Percentiles rank a stretch among this genome's conserved stretches.
Conservation (phyloP, 768 basidiomycete genomes). For the Phlegmacium glaucopus region DNA sequence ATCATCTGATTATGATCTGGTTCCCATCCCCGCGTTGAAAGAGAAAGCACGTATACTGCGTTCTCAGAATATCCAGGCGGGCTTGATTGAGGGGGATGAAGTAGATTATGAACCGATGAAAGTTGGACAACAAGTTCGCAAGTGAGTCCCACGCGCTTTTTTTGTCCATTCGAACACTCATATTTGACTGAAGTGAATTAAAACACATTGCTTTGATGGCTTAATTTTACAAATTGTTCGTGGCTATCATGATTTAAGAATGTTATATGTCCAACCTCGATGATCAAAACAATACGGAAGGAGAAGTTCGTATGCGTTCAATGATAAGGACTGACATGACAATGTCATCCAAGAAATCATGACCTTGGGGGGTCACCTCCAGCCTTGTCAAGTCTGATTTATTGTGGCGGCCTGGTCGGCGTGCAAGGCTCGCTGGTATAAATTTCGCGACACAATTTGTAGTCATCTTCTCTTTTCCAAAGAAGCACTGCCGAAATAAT, state of each 20-base stretch:
- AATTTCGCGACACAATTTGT: slow-evolving; percentile 36
- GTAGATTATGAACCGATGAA: slow-evolving; percentile 67
- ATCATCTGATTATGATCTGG: slow-evolving; percentile 79
- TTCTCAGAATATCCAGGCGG: slow-evolving; percentile 34
- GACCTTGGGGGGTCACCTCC: slow-evolving; percentile 36
- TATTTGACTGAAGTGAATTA: slow-evolving; percentile 54
- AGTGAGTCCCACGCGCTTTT: slow-evolving; percentile 39
- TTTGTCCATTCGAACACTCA: not conserved
- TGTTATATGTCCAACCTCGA: not conserved
- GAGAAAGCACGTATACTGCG: slow-evolving; percentile 44
- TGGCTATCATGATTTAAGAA: not conserved
- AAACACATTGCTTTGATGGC: slow-evolving; percentile 80
- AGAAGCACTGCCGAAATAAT: slow-evolving; percentile 30
- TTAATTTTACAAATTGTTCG: slow-evolving; percentile 25
- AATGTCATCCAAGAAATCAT: slow-evolving; percentile 40
- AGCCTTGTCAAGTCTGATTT: slow-evolving; percentile 28
- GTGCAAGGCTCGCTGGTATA: slow-evolving; percentile 29
- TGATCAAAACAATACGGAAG: slow-evolving; percentile 15
- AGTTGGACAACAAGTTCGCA: slow-evolving; percentile 86
- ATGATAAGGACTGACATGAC: slow-evolving; percentile 39
- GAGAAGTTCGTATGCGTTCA: slow-evolving; percentile 37
- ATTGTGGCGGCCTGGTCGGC: slow-evolving; percentile 30
- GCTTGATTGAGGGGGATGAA: slow-evolving; percentile 39
- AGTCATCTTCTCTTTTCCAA: slow-evolving; percentile 33
- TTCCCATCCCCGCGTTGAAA: slow-evolving; percentile 53